Base-by-base conservation (phyloP, 371 early-diverging fungal species). In the Actinomortierella wolfii region DNA sequence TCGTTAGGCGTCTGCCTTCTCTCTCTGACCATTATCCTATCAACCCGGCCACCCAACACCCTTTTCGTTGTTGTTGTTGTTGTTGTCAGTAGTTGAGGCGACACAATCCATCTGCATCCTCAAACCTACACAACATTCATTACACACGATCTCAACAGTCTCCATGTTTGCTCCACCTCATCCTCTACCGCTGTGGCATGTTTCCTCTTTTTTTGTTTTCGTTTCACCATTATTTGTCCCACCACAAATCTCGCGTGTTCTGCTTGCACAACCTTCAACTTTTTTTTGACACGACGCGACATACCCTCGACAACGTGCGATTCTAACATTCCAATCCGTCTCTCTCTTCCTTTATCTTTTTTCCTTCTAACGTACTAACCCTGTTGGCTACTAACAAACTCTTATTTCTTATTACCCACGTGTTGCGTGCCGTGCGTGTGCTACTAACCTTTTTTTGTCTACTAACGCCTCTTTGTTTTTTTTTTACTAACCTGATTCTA, bases 121-220 rank as follows among this genome's bases (percentile, higher is more conserved):
- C 34, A 34, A 4, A 34, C n/a, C n/a, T n/a, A n/a, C n/a, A n/a
- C n/a, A n/a, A n/a, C n/a, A n/a, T n/a, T n/a, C n/a, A n/a, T n/a
- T n/a, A n/a, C n/a, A n/a, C n/a, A n/a, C n/a, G n/a, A n/a, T n/a
- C n/a, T n/a, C n/a, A n/a, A n/a, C n/a, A n/a, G n/a, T n/a, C n/a
- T 23, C 17, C 29, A 23, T 50, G 41, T 51, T 51, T 44, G 3
- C 23, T 39, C 56, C 41, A 41, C 24, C 21, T 56, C 28, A 39
- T 29, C 57, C 23, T 43, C n/a, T 52, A 48, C 44, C 40, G 20
- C 45, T 46, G 39, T 44, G 54, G 40, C 46, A 57, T 34, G 50
- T 57, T 50, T 48, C 45, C 39, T 45, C 49, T 41, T 39, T 29
- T 18, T 56, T 56, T 23, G 20, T 18, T 56, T 46, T 56, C 28